Evolutionary conservation across 257 asterid species (phyloP).

Genomic region (Verbena officinalis): DNA sequence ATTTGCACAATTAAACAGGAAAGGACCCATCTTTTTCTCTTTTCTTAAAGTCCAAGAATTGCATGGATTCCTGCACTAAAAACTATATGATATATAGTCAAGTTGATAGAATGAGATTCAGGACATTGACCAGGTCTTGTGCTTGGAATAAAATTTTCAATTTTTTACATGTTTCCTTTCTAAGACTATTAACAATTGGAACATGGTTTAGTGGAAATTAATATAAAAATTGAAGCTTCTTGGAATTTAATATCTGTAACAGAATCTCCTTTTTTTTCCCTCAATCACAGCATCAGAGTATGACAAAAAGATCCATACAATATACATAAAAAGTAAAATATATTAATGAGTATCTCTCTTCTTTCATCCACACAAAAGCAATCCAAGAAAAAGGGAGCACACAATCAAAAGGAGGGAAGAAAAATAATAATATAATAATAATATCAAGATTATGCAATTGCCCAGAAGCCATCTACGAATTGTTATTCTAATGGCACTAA

Average conservation of each 20-base stretch:
- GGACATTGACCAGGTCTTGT: constrained; percentile 39
- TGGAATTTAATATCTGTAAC: constrained; percentile 34
- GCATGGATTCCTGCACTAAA: constrained; percentile 39
- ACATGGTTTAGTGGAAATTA: constrained; percentile 9
- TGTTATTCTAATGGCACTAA: background rate
- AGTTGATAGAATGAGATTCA: constrained; percentile 31
- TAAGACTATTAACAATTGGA: constrained; percentile 20
- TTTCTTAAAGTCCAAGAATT: constrained; percentile 51
- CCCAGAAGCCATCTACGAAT: constrained; percentile 14
- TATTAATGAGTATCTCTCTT: background rate
- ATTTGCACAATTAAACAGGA: background rate
- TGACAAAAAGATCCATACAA: constrained; percentile 37
- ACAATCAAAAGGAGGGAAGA: constrained; percentile 21
- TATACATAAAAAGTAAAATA: background rate
- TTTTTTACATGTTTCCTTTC: constrained; percentile 13
- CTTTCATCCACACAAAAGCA: constrained; percentile 37
- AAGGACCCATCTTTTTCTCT: constrained; percentile 26
- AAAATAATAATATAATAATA: background rate
- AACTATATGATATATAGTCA: constrained; percentile 13
- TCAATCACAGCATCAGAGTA: constrained; percentile 35
- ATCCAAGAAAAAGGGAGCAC: constrained; percentile 34
- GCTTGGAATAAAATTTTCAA: constrained; percentile 24
- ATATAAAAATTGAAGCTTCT: constrained; percentile 20
- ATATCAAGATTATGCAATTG: background rate
- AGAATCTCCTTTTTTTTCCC: constrained; percentile 44